Evolutionary conservation across 768 basidiomycete species (phyloP).

Genomic region (Sporobolomyces phaffii): DNA sequence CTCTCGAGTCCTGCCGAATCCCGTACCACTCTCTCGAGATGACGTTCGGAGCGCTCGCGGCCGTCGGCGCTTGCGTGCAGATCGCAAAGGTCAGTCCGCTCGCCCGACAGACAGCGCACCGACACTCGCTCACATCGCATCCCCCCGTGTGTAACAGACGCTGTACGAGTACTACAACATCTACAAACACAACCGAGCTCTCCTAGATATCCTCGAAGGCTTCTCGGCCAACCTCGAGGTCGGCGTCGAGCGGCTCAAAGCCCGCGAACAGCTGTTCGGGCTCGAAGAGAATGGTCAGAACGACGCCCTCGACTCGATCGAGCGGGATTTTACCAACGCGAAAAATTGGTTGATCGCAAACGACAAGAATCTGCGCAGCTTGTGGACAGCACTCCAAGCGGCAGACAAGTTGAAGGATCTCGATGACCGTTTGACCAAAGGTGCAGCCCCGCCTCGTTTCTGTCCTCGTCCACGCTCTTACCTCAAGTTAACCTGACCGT

Average conservation of each 20-base stretch:
- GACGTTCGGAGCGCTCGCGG: conserved; percentile 10
- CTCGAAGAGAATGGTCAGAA: conserved; percentile 14
- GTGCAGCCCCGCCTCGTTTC: background rate
- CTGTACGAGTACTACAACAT: conserved; percentile 17
- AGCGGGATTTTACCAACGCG: conserved; percentile 28
- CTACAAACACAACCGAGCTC: conserved; percentile 16
- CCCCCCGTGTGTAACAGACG: no score
- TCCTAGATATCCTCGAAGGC: conserved; percentile 26
- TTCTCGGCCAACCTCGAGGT: conserved; percentile 28
- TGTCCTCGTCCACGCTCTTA: no score
- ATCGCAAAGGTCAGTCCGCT: conserved; percentile 18
- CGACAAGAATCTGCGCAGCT: conserved; percentile 20
- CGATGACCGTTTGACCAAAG: conserved; percentile 28
- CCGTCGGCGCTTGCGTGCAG: conserved; percentile 29
- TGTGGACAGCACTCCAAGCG: conserved; percentile 34
- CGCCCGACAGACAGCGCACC: no score
- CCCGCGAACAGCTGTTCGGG: conserved; percentile 15
- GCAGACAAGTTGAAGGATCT: conserved; percentile 28
- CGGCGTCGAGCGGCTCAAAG: conserved; percentile 24
- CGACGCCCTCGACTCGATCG: conserved; percentile 17
- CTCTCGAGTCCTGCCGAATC: no score
- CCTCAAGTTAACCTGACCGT: no score
- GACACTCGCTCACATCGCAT: no score
- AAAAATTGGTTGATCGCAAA: conserved; percentile 21
- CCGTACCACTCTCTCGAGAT: background rate